Conservation (phyloP, 306 rosid genomes). For the Mimosa bimucronata region DNA sequence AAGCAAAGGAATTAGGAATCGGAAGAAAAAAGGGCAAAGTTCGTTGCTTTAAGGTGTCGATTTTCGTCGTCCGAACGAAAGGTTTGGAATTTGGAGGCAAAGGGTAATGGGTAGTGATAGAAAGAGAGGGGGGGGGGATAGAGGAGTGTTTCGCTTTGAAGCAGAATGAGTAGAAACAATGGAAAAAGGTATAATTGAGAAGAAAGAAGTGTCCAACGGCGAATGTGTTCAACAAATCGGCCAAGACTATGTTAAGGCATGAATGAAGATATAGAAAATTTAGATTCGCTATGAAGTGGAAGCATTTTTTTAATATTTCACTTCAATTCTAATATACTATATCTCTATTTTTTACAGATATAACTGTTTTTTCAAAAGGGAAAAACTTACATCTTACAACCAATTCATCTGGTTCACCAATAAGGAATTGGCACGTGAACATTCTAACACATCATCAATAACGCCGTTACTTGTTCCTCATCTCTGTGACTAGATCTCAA, state of each 20-base stretch:
- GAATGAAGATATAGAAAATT: too few relatives aligned
- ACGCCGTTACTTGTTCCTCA: too few relatives aligned
- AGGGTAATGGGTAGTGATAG: not conserved
- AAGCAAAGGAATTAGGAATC: conserved; percentile 28
- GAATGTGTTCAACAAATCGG: not conserved
- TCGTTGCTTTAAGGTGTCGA: conserved; percentile 29
- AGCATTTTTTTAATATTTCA: too few relatives aligned
- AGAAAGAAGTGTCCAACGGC: not conserved
- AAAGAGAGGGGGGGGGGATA: not conserved
- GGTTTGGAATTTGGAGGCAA: conserved; percentile 13
- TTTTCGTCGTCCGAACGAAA: conserved; percentile 19
- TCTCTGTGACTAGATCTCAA: too few relatives aligned
- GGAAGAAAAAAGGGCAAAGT: conserved; percentile 20
- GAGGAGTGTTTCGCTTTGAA: not conserved
- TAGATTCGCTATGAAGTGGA: too few relatives aligned
- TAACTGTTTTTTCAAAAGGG: too few relatives aligned
- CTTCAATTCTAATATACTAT: too few relatives aligned
- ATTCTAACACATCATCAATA: too few relatives aligned
- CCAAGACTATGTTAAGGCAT: not conserved
- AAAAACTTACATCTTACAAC: too few relatives aligned
- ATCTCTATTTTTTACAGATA: too few relatives aligned
- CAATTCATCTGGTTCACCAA: too few relatives aligned
- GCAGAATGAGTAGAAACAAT: not conserved
- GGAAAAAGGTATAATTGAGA: not conserved
- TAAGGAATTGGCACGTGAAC: too few relatives aligned